These are phyloP conservation scores for Lumnitzera littorea DNA, from an alignment of 345 rosid species.

Conservation along the genomic window DNA sequence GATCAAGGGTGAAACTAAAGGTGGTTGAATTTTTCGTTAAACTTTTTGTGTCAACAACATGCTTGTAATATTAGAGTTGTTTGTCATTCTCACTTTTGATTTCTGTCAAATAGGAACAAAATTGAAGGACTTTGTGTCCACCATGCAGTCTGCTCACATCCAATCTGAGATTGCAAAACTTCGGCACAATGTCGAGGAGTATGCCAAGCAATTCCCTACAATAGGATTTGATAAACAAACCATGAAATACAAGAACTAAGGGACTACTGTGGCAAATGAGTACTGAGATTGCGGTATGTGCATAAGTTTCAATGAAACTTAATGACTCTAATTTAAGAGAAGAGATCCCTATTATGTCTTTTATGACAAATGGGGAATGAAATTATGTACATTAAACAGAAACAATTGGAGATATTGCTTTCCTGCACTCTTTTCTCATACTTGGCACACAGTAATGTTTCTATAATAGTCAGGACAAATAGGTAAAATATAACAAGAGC, in stretches of 20 bases:
- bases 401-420: too few species aligned
- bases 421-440: too few species aligned
- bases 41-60: neutral
- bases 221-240: slow-evolving; percentile 89
- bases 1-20: slow-evolving; percentile 80
- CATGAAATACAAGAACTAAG: slow-evolving; percentile 94
- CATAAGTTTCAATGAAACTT: too few species aligned
- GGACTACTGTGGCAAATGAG: neutral
- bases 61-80: neutral
- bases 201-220: slow-evolving; percentile 94
- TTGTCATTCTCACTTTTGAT: slow-evolving; percentile 11
- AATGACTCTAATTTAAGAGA: too few species aligned
- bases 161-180: slow-evolving; percentile 70
- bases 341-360: too few species aligned
- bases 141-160: slow-evolving; percentile 47
- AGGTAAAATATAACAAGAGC: too few species aligned
- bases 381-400: too few species aligned
- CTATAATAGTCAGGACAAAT: too few species aligned
- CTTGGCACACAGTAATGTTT: too few species aligned
- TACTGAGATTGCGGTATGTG: too few species aligned
- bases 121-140: slow-evolving; percentile 72
- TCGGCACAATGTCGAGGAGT: slow-evolving; percentile 69
- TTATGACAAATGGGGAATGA: too few species aligned
- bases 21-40: slow-evolving; percentile 19
- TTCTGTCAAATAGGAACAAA: slow-evolving; percentile 54